Conservation (phyloP, 352 stramenopile genomes). For the Thalassiosira exigua region DNA sequence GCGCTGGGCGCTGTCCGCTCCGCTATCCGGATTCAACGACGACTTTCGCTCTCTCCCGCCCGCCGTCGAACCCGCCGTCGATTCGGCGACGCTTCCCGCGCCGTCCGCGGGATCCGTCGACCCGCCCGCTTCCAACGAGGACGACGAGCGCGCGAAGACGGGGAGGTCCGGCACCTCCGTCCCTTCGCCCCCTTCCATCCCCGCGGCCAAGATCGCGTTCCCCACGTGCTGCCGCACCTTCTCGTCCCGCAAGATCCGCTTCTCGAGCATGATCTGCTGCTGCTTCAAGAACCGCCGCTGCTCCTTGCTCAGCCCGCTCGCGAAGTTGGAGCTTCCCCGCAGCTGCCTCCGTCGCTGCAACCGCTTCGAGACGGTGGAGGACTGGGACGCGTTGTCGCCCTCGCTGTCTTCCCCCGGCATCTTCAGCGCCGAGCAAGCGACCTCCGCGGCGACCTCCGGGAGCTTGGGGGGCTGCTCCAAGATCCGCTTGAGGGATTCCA, state of each 20-base stretch:
- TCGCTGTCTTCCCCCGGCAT: neutral
- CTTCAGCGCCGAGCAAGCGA: no score
- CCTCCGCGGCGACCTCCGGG: conserved; percentile 17
- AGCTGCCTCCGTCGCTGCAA: neutral
- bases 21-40: no score
- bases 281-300: conserved; percentile 19
- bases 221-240: conserved; percentile 17
- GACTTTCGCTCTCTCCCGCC: no score
- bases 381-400: conserved; percentile 6
- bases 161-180: no score
- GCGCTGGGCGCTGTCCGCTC: no score
- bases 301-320: neutral
- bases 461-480: conserved; percentile 31
- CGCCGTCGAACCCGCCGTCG: no score
- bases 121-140: conserved; percentile 1
- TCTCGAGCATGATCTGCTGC: conserved; percentile 22
- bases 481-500: conserved; percentile 24
- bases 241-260: conserved; percentile 19
- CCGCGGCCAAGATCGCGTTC: conserved; percentile 25
- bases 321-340: neutral
- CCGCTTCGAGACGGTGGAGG: conserved; percentile 9
- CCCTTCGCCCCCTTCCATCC: neutral
- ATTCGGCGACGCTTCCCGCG: no score
- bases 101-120: neutral
- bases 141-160: no score